phyloP scores from a whole-genome alignment of 805 yeast species.

The Metschnikowia kunwiensis region DNA sequence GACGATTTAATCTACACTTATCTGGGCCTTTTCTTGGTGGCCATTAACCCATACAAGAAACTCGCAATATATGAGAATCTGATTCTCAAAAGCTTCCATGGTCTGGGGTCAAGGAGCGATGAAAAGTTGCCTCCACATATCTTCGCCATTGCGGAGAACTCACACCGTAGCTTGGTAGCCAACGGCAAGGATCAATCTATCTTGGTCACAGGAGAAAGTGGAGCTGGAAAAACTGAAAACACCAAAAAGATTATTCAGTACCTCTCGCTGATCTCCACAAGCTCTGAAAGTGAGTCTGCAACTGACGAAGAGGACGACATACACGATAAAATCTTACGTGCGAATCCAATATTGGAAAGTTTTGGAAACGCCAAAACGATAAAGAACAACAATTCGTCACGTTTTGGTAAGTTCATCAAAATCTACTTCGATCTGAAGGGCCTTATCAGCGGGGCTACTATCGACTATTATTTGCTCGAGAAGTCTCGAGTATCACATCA shows the following conservation, averaged over 20 bases:
- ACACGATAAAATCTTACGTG: slow-evolving; percentile 83
- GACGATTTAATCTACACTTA: slow-evolving; percentile 86
- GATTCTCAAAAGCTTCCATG: slow-evolving; percentile 54
- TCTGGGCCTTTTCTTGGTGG: slow-evolving; percentile 92
- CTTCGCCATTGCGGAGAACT: slow-evolving; percentile 83
- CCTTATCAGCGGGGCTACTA: slow-evolving; percentile 79
- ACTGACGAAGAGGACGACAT: slow-evolving; percentile 42
- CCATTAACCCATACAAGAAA: slow-evolving; percentile 84
- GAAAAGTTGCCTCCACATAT: slow-evolving; percentile 72
- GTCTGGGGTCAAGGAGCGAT: slow-evolving; percentile 16
- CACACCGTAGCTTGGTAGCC: slow-evolving; percentile 69
- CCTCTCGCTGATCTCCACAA: slow-evolving; percentile 68
- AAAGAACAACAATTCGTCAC: slow-evolving; percentile 87
- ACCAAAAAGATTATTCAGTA: slow-evolving; percentile 94
- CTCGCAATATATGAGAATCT: slow-evolving; percentile 68
- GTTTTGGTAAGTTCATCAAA: slow-evolving; percentile 94
- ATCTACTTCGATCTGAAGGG: slow-evolving; percentile 68
- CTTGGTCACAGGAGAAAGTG: slow-evolving; percentile 97
- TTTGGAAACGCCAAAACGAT: slow-evolving; percentile 97
- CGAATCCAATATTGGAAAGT: slow-evolving; percentile 92
- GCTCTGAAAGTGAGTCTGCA: slow-evolving; percentile 7
- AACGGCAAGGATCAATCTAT: slow-evolving; percentile 81
- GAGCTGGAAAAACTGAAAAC: slow-evolving; percentile 98
- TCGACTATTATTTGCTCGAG: slow-evolving; percentile 91
- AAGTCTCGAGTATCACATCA: slow-evolving; percentile 88